phyloP scores from a whole-genome alignment of 2,329 filamentous ascomycete species.

The Xylariaceae sp. region DNA sequence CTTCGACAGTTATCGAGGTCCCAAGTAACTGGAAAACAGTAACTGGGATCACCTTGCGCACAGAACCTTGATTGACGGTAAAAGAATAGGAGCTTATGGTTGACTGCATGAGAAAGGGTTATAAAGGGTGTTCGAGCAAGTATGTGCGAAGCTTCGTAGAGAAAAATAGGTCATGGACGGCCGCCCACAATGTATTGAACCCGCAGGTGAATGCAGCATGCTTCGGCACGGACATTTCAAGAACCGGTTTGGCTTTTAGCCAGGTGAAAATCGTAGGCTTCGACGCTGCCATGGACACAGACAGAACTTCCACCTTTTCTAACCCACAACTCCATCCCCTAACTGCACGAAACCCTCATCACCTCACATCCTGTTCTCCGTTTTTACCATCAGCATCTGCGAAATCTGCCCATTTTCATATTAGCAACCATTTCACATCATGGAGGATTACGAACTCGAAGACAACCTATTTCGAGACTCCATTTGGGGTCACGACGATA shows the following conservation, averaged over 20 bases:
- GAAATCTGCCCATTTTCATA: too few species aligned
- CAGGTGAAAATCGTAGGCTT: not conserved
- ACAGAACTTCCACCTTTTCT: not conserved
- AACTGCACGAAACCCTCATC: not conserved
- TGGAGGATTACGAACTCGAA: constrained; percentile 1
- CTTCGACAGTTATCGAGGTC: too few species aligned
- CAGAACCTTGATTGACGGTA: too few species aligned
- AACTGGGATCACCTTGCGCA: too few species aligned
- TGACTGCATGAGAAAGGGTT: too few species aligned
- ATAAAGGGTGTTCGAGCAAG: too few species aligned
- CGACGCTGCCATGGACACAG: not conserved
- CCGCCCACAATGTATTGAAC: too few species aligned
- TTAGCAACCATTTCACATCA: not conserved
- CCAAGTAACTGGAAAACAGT: too few species aligned
- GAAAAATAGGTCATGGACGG: too few species aligned
- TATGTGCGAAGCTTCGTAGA: too few species aligned
- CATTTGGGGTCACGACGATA: constrained; percentile 22
- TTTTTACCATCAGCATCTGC: too few species aligned
- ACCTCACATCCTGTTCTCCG: not conserved
- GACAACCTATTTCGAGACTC: constrained; percentile 22
- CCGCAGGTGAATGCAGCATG: not conserved
- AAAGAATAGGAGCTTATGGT: too few species aligned
- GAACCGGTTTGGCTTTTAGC: not conserved
- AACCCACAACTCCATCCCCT: not conserved
- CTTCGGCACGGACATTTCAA: not conserved